A percentile compares a stretch with the other conserved stretches of the same genome.
These are phyloP conservation scores for Phaeotremella fagi DNA, from an alignment of 768 basidiomycete genomes.

Conservation along the genomic window DNA sequence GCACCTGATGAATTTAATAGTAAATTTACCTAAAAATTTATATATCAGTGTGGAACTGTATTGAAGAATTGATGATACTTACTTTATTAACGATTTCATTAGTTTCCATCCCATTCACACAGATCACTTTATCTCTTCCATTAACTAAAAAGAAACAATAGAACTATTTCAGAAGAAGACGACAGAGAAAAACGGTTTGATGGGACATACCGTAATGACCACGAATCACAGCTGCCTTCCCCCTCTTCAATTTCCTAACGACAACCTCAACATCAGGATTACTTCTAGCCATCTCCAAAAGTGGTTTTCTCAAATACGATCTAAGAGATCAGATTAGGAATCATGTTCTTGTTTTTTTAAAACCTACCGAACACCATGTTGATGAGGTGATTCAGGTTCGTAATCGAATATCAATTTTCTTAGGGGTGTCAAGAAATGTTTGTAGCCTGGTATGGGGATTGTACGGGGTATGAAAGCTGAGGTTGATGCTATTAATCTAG, in stretches of 20 bases:
- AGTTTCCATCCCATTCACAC: conserved; percentile 40
- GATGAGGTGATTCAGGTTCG: conserved; percentile 34
- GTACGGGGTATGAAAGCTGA: conserved; percentile 22
- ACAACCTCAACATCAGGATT: conserved; percentile 48
- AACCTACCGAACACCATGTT: conserved; percentile 38
- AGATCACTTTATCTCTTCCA: conserved; percentile 48
- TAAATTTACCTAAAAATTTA: conserved; percentile 30
- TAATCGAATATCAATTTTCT: conserved; percentile 45
- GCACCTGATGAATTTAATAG: conserved; percentile 42
- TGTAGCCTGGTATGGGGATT: conserved; percentile 39
- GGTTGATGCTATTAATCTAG: conserved; percentile 16
- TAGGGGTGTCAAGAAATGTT: conserved; percentile 42
- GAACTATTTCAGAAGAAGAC: background rate
- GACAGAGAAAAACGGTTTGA: conserved; percentile 12
- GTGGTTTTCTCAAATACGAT: conserved; percentile 36
- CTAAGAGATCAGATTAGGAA: conserved; percentile 8
- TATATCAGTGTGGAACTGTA: background rate
- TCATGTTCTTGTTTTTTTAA: background rate
- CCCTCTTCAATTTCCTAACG: conserved; percentile 37
- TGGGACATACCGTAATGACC: conserved; percentile 45
- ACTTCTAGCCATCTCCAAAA: conserved; percentile 33
- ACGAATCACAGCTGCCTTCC: conserved; percentile 40
- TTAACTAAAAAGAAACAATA: conserved; percentile 29
- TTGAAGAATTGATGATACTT: background rate
- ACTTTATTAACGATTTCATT: conserved; percentile 44